A percentile compares a stretch with the other conserved stretches of the same genome.
phyloP scores from a whole-genome alignment of 768 basidiomycete genomes.

The Podaxis sp. region DNA sequence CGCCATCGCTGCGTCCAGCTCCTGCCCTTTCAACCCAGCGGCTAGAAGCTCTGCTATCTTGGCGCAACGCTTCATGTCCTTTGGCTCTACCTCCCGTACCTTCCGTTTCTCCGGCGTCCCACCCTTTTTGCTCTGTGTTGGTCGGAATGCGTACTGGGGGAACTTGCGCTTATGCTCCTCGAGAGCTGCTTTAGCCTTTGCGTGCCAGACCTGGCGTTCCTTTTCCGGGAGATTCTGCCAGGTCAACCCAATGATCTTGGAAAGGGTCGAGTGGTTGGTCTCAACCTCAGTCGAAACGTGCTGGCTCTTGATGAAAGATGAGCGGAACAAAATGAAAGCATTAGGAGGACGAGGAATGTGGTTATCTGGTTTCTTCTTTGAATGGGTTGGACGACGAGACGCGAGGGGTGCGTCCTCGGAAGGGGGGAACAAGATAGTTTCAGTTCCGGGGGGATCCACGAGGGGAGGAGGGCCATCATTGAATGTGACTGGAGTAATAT shows the following conservation, averaged over 20 bases:
- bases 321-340: conserved; percentile 84
- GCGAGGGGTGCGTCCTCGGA: conserved; percentile 25
- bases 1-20: conserved; percentile 51
- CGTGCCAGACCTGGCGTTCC: conserved; percentile 76
- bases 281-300: conserved; percentile 76
- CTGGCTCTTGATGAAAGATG: conserved; percentile 74
- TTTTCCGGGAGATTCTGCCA: conserved; percentile 76
- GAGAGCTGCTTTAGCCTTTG: conserved; percentile 67
- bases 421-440: conserved; percentile 59
- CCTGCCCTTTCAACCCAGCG: conserved; percentile 56
- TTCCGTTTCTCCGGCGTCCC: conserved; percentile 49
- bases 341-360: conserved; percentile 84
- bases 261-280: conserved; percentile 78
- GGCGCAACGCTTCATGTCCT: conserved; percentile 61
- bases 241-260: conserved; percentile 80
- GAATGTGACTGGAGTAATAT: conserved; percentile 19
- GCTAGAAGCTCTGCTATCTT: conserved; percentile 67
- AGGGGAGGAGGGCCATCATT: conserved; percentile 25
- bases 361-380: conserved; percentile 67
- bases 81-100: conserved; percentile 62
- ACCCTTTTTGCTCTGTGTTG: conserved; percentile 51
- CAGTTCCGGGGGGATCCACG: conserved; percentile 23
- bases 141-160: conserved; percentile 79
- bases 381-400: conserved; percentile 46
- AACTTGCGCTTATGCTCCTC: conserved; percentile 77